phyloP scores from a whole-genome alignment of 164 flowering plant genomes.

The Nymphaea colorata region DNA sequence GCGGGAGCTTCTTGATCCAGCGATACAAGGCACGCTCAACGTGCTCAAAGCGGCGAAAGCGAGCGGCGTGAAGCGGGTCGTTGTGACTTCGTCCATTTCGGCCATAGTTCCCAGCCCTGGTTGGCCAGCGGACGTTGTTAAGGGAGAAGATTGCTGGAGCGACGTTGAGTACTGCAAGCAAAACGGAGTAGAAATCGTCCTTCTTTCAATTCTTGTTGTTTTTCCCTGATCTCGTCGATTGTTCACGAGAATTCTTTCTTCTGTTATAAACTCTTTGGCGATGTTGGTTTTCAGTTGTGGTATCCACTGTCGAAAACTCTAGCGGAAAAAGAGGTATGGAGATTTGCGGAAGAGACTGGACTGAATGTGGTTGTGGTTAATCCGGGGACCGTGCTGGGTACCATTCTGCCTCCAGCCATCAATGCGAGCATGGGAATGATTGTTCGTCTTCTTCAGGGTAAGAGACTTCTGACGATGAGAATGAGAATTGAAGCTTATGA shows the following conservation, averaged over 20 bases:
- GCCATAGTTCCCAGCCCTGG: constrained; percentile 60
- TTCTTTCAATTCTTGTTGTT: not conserved
- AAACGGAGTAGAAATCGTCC: constrained; percentile 25
- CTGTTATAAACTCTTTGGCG: no score
- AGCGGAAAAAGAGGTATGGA: constrained; percentile 93
- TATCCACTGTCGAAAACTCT: constrained; percentile 73
- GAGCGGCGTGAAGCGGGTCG: constrained; percentile 64
- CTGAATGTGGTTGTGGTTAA: constrained; percentile 77
- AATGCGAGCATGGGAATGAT: constrained; percentile 82
- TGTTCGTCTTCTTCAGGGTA: constrained; percentile 73
- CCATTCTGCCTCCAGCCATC: constrained; percentile 53
- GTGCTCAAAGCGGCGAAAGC: constrained; percentile 70
- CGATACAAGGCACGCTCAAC: constrained; percentile 64
- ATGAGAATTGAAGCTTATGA: no score
- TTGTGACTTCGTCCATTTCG: constrained; percentile 73
- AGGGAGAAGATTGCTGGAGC: constrained; percentile 74
- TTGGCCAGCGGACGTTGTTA: constrained; percentile 65
- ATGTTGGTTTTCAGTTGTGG: constrained; percentile 44
- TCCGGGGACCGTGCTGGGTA: constrained; percentile 92
- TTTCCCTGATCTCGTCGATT: no score
- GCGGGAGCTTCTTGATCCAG: constrained; percentile 70
- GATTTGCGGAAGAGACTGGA: constrained; percentile 58
- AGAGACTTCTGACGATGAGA: not conserved
- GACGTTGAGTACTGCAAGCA: constrained; percentile 69
- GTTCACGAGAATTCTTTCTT: no score